Conservation (phyloP, 352 stramenopile species). For the Globisporangium canariense region DNA sequence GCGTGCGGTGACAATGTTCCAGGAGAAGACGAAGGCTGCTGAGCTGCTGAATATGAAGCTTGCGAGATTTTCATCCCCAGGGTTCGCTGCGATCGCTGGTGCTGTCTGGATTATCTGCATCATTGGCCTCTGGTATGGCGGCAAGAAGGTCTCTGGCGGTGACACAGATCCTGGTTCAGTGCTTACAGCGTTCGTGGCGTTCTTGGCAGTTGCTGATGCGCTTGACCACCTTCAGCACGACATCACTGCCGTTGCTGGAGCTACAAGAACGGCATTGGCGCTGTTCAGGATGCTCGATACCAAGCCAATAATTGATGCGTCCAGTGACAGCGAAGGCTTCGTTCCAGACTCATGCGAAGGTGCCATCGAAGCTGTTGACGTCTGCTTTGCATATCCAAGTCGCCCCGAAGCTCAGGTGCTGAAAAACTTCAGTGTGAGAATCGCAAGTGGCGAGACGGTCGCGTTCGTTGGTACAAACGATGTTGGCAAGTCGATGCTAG, state of each 20-base stretch:
- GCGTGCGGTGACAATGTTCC: too few relatives aligned
- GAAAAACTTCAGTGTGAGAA: background rate
- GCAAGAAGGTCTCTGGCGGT: background rate
- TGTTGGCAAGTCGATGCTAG: background rate
- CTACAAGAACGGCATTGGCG: background rate
- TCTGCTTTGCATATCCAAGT: conserved; percentile 2
- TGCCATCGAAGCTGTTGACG: background rate
- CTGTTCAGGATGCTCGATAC: background rate
- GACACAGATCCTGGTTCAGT: background rate
- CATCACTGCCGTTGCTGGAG: background rate
- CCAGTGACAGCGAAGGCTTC: background rate
- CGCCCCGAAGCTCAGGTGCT: background rate
- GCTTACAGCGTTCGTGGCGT: background rate
- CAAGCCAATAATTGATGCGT: background rate
- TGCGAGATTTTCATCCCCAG: too few relatives aligned
- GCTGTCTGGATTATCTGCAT: too few relatives aligned
- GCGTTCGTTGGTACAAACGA: background rate
- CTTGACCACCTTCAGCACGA: background rate
- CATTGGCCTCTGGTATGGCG: too few relatives aligned
- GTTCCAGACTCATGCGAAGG: background rate
- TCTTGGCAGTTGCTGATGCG: background rate
- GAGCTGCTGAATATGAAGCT: too few relatives aligned
- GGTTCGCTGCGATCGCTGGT: too few relatives aligned
- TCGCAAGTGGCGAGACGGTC: background rate
- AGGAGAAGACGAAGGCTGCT: too few relatives aligned